Conservation (phyloP, 139 green algal genomes). For the Chlorokybus atmophyticus region DNA sequence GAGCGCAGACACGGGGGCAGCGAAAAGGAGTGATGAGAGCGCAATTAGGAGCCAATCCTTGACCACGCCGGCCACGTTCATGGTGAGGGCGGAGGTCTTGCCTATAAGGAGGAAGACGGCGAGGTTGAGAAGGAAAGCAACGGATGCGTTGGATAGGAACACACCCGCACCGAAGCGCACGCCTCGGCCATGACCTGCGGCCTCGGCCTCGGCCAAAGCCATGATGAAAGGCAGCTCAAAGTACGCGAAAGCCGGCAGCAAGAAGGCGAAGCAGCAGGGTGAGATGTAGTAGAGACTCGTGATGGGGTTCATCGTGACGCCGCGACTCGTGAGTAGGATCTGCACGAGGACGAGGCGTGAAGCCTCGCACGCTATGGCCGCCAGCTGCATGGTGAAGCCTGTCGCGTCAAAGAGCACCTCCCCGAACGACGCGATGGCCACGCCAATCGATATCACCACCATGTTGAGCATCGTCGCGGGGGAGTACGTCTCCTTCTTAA, state of each 20-base stretch:
- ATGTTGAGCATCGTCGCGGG: slow-evolving; percentile 29
- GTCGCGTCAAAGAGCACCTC: slow-evolving; percentile 31
- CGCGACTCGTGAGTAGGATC: slow-evolving; percentile 29
- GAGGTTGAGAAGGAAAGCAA: slow-evolving; percentile 64
- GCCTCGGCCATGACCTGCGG: too few species aligned
- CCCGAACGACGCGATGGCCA: slow-evolving; percentile 33
- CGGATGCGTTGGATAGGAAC: slow-evolving; percentile 73
- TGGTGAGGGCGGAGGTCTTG: slow-evolving; percentile 85
- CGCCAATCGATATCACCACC: slow-evolving; percentile 34
- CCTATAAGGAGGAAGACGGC: slow-evolving; percentile 46
- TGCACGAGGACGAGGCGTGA: slow-evolving; percentile 36
- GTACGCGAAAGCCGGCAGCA: background rate
- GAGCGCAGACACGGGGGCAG: slow-evolving; percentile 44
- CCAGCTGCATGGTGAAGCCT: slow-evolving; percentile 39
- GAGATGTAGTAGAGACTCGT: slow-evolving; percentile 47
- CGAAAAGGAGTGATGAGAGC: slow-evolving; percentile 75
- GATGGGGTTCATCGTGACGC: slow-evolving; percentile 40
- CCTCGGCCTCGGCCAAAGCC: too few species aligned
- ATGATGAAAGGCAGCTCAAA: background rate
- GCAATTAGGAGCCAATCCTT: slow-evolving; percentile 98
- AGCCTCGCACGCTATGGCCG: slow-evolving; percentile 23
- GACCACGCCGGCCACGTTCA: slow-evolving; percentile 69
- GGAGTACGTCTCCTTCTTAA: slow-evolving; percentile 30
- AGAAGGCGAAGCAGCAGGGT: slow-evolving; percentile 11
- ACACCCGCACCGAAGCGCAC: too few species aligned